Evolutionary conservation across 495 filamentous ascomycete species (phyloP), one percentile per base, ranked within the genome.

Genomic region (Aspergillus sclerotiicarbonarius): DNA sequence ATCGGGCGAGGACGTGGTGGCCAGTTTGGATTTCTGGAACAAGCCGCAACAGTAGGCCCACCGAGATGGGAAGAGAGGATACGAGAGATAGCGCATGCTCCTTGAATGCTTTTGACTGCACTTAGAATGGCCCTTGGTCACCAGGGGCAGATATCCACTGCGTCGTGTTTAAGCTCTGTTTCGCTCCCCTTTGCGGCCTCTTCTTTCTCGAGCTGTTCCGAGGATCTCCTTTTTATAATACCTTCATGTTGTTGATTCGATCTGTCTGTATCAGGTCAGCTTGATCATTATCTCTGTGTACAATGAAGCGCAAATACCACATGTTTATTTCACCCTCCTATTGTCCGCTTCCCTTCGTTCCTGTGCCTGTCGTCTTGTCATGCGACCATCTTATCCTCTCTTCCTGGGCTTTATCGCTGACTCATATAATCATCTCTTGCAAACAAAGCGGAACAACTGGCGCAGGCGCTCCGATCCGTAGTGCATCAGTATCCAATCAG

Each of bases 11-110:
- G 95, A 99, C 69, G 87, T 97, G 45, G 87, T 99, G 54, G 91
- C 91, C 58, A 91, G 90, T 56, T 85, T 99, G 69, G 95, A 99
- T 74, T 99, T 99, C 77, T 98, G 94, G 94, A 89, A 83, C 72
- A 82, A 79, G 65, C 80, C 69, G 16, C 71, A 70, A 54, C 69
- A 72, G 29, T 73, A 64, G 51, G 51, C 45, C 51, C 52, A 44
- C 41, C 35, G 29, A 41, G 9, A 47, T 44, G 45, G 53, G 21
- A 45, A 12, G 37, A 12, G 37, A 47, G 25, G 37, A 48, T 21
- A 57, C 46, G 29, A 43, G 31, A 45, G 41, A 59, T 43, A 53
- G 35, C 21, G n/a, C 51, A 21, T 58, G 57, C 52, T 60, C 41
- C 47, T 51, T 62, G 44, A 53, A 31, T 48, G n/a, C 43, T 59